Conservation (phyloP, 345 rosid species). For the Gossypium bickii region DNA sequence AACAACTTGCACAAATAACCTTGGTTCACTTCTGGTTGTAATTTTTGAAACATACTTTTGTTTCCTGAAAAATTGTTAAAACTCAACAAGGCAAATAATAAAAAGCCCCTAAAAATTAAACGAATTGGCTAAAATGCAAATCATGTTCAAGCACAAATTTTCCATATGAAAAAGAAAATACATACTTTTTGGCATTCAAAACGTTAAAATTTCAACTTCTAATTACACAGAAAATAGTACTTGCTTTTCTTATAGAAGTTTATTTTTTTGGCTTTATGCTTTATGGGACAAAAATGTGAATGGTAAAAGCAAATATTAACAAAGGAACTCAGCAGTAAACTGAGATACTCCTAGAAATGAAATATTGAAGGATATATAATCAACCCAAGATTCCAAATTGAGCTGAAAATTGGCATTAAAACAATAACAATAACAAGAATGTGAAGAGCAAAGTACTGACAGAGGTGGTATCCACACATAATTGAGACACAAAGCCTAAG, state of each 20-base stretch:
- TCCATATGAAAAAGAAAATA: background rate
- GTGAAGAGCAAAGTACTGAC: slow-evolving; percentile 32
- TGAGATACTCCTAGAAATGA: too few species aligned
- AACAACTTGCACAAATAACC: background rate
- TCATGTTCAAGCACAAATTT: background rate
- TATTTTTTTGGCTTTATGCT: too few species aligned
- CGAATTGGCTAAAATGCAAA: background rate
- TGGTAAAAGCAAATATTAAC: too few species aligned
- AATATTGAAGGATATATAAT: too few species aligned
- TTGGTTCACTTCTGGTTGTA: background rate
- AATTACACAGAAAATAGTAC: too few species aligned
- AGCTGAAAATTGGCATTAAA: too few species aligned
- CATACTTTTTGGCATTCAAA: background rate
- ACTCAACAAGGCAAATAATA: background rate
- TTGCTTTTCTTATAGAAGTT: too few species aligned
- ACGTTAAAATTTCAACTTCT: too few species aligned
- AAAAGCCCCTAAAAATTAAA: background rate
- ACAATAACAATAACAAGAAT: background rate
- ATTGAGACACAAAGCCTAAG: slow-evolving; percentile 73
- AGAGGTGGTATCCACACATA: slow-evolving; percentile 70
- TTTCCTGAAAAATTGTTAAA: background rate
- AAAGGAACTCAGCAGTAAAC: too few species aligned
- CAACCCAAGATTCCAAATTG: too few species aligned
- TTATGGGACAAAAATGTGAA: too few species aligned
- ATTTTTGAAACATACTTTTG: too few species aligned